Percentiles rank a stretch among this genome's conserved stretches.
Evolutionary conservation across 495 filamentous ascomycete species (phyloP).

Genomic region (Talaromyces proteolyticus): DNA sequence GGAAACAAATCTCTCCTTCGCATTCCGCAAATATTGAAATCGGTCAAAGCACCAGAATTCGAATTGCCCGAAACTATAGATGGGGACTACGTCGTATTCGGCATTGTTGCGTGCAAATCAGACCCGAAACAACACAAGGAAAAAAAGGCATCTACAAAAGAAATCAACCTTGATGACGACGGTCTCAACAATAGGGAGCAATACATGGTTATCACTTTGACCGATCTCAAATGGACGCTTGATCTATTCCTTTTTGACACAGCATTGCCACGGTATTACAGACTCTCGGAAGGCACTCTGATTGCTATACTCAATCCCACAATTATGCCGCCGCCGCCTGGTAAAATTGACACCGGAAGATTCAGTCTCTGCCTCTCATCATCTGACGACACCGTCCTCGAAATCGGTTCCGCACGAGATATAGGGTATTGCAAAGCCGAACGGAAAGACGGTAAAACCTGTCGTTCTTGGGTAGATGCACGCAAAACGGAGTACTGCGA

Average conservation of each 20-base stretch:
- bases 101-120: slow-evolving; percentile 81
- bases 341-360: slow-evolving; percentile 64
- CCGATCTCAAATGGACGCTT: slow-evolving; percentile 85
- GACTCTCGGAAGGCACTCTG: slow-evolving; percentile 76
- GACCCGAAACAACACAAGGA: slow-evolving; percentile 64
- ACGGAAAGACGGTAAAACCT: slow-evolving; percentile 77
- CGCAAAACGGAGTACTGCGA: slow-evolving; percentile 88
- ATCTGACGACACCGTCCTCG: slow-evolving; percentile 82
- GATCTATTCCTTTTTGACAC: slow-evolving; percentile 89
- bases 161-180: slow-evolving; percentile 43
- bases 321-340: slow-evolving; percentile 77
- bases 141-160: slow-evolving; percentile 35
- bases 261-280: slow-evolving; percentile 88
- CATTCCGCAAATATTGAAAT: slow-evolving; percentile 76
- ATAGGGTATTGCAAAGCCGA: slow-evolving; percentile 82
- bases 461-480: slow-evolving; percentile 79
- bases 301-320: slow-evolving; percentile 91
- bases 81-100: slow-evolving; percentile 81
- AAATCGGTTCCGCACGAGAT: slow-evolving; percentile 80
- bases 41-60: slow-evolving; percentile 78
- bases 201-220: slow-evolving; percentile 87
- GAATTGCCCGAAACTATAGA: slow-evolving; percentile 82
- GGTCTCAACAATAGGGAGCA: slow-evolving; percentile 57
- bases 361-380: slow-evolving; percentile 81
- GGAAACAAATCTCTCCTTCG: slow-evolving; percentile 67